phyloP scores from a whole-genome alignment of 148 eudicot species.

The Beta vulgaris region DNA sequence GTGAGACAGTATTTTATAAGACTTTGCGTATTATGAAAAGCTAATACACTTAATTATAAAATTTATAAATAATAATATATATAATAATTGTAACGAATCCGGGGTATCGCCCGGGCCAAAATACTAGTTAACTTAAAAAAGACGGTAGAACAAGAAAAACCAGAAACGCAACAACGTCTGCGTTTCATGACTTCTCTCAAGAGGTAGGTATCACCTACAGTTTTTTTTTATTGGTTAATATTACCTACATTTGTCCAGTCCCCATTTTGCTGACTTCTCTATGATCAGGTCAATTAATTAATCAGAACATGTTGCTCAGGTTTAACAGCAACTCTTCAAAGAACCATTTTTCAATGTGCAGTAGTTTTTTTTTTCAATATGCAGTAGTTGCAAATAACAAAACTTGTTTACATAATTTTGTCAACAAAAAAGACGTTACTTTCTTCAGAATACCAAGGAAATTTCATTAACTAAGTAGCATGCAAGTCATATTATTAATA shows the following conservation, averaged over 20 bases:
- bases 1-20: too few relatives aligned
- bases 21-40: too few relatives aligned
- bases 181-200: too few relatives aligned
- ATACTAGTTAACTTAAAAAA: too few relatives aligned
- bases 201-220: too few relatives aligned
- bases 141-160: too few relatives aligned
- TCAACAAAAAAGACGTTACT: background rate
- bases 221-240: too few relatives aligned
- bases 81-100: too few relatives aligned
- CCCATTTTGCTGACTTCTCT: background rate
- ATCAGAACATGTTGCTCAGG: background rate
- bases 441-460: background rate
- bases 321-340: background rate
- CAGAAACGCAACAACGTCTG: too few relatives aligned
- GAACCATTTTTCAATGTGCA: background rate
- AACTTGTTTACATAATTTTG: background rate
- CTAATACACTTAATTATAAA: too few relatives aligned
- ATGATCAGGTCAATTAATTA: background rate
- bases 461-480: background rate
- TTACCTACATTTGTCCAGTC: background rate
- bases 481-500: slow-evolving; percentile 7
- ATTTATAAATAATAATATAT: too few relatives aligned
- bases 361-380: background rate
- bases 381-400: background rate
- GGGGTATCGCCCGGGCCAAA: too few relatives aligned